A percentile compares a stretch with the other conserved stretches of the same genome.
phyloP scores from a whole-genome alignment of 306 rosid species.

The Acacia melanoxylon region DNA sequence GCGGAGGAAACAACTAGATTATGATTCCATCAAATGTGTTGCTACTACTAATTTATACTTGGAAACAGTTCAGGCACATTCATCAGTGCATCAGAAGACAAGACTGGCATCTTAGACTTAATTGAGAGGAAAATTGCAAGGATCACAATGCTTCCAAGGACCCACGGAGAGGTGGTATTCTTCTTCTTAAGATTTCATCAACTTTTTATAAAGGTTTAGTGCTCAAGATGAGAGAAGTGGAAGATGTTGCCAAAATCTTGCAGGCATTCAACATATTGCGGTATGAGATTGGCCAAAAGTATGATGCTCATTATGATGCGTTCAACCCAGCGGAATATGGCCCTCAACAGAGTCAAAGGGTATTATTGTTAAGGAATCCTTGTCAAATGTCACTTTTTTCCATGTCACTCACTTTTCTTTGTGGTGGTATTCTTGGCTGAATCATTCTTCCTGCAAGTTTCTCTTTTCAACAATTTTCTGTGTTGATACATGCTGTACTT shows the following conservation, averaged over 20 bases:
- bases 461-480: not conserved
- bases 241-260: conserved; percentile 27
- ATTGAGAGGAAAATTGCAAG: conserved; percentile 65
- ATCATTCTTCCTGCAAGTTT: not conserved
- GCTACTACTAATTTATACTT: conserved; percentile 18
- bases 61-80: conserved; percentile 60
- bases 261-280: conserved; percentile 67
- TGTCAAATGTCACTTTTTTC: not conserved
- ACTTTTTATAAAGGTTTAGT: conserved; percentile 28
- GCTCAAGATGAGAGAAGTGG: conserved; percentile 29
- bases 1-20: not conserved
- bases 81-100: conserved; percentile 57
- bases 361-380: conserved; percentile 21
- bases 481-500: not conserved
- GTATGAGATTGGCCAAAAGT: conserved; percentile 64
- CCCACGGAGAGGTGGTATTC: conserved; percentile 64
- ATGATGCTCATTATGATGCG: conserved; percentile 66
- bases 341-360: conserved; percentile 59
- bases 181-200: conserved; percentile 4
- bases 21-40: conserved; percentile 1
- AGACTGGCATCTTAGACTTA: conserved; percentile 42
- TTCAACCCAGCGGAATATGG: conserved; percentile 58
- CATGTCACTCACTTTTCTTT: not conserved
- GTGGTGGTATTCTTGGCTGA: not conserved
- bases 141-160: conserved; percentile 55